These are phyloP conservation scores for Calocera cornea DNA, from an alignment of 768 basidiomycete species.

Conservation along the genomic window DNA sequence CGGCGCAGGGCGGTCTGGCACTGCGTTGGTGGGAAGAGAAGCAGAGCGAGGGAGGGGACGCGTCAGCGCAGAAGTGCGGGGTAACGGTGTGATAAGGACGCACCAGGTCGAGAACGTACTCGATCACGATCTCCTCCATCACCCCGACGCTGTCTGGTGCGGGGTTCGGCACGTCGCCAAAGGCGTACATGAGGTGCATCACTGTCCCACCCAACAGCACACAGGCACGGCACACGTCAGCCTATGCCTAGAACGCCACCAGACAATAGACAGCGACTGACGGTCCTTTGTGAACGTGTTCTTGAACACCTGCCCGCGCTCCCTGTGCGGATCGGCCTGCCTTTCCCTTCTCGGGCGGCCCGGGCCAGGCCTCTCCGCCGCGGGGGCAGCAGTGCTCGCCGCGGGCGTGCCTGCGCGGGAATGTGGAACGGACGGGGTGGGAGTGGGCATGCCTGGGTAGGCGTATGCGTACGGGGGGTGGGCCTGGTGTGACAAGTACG, in stretches of 20 bases:
- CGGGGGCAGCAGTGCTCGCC: background rate
- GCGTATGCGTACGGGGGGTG: background rate
- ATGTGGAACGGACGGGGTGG: background rate
- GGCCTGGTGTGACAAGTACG: background rate
- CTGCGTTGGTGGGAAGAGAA: constrained; percentile 26
- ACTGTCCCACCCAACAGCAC: constrained; percentile 42
- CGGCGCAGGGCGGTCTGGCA: constrained; percentile 61
- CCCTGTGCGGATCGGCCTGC: background rate
- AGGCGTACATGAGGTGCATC: constrained; percentile 80
- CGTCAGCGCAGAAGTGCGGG: background rate
- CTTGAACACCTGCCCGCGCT: constrained; percentile 9
- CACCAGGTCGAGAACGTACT: constrained; percentile 82
- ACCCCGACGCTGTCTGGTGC: constrained; percentile 78
- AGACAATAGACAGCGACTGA: background rate
- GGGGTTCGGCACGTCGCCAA: constrained; percentile 82
- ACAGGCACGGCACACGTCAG: background rate
- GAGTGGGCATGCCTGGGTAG: background rate
- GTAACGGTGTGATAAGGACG: constrained; percentile 23
- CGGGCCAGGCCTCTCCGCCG: background rate
- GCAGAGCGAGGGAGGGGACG: constrained; percentile 5
- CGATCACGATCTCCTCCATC: constrained; percentile 86
- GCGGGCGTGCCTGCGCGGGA: background rate
- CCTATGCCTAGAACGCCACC: background rate
- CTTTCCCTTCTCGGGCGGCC: background rate
- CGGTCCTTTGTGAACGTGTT: constrained; percentile 18